phyloP scores from a whole-genome alignment of 2,329 filamentous ascomycete species.

The Phialophora verrucosa region DNA sequence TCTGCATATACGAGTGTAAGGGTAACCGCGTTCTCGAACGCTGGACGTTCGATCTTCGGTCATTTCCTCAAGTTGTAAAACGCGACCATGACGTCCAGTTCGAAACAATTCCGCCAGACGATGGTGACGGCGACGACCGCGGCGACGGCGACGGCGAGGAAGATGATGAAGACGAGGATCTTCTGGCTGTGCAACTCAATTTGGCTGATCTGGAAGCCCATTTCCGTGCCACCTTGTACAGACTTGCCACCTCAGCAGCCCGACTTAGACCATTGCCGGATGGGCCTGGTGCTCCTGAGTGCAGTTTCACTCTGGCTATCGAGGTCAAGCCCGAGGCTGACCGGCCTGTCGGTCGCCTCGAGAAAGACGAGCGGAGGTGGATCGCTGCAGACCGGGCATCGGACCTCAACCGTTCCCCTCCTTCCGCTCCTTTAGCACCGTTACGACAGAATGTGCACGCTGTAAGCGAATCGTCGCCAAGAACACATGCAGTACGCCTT shows the following conservation, averaged over 20 bases:
- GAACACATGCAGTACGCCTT: slow-evolving; percentile 65
- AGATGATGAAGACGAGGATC: slow-evolving; percentile 6
- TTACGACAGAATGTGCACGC: not conserved
- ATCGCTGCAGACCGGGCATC: slow-evolving; percentile 62
- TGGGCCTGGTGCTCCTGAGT: slow-evolving; percentile 44
- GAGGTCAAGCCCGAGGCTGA: slow-evolving; percentile 55
- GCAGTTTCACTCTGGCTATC: slow-evolving; percentile 57
- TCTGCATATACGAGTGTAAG: slow-evolving; percentile 61
- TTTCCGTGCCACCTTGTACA: slow-evolving; percentile 54
- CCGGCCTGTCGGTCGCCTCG: slow-evolving; percentile 52
- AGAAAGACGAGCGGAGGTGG: slow-evolving; percentile 62
- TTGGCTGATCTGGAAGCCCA: slow-evolving; percentile 55
- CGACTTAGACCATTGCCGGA: slow-evolving; percentile 39
- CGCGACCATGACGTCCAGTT: slow-evolving; percentile 59
- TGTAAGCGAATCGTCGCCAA: slow-evolving; percentile 48
- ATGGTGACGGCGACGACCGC: slow-evolving; percentile 3
- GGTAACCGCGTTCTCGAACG: slow-evolving; percentile 62
- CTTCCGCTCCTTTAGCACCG: not conserved
- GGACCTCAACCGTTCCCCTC: slow-evolving; percentile 29
- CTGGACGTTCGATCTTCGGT: slow-evolving; percentile 65
- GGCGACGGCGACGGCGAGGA: slow-evolving; percentile 22
- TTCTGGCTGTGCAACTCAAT: slow-evolving; percentile 40
- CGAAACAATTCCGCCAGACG: slow-evolving; percentile 28
- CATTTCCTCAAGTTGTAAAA: slow-evolving; percentile 57
- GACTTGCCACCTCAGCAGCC: slow-evolving; percentile 49